These are phyloP conservation scores for Pseudoturritis turrita DNA, from an alignment of 345 rosid genomes.

Conservation along the genomic window DNA sequence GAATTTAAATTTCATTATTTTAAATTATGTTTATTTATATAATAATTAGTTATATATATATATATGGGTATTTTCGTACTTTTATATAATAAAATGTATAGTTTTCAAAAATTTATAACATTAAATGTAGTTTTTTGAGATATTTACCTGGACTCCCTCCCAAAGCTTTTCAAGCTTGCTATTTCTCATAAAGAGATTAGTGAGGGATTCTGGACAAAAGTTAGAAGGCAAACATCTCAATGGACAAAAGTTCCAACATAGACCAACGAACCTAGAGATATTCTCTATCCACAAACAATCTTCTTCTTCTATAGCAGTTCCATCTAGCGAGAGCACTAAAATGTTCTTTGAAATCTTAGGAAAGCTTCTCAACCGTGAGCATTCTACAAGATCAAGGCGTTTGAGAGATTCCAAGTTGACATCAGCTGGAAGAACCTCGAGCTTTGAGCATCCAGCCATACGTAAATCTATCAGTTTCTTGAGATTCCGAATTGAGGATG, in stretches of 20 bases:
- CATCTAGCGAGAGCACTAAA: too few species aligned
- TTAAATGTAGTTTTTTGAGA: too few species aligned
- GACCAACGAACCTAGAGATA: background rate
- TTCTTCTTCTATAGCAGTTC: background rate
- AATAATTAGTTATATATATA: too few species aligned
- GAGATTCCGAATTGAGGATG: background rate
- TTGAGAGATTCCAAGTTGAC: background rate
- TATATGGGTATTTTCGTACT: too few species aligned
- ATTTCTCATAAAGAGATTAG: background rate
- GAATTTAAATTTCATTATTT: too few species aligned
- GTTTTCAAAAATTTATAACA: too few species aligned
- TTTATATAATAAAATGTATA: too few species aligned
- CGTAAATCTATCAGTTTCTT: background rate
- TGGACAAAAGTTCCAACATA: background rate
- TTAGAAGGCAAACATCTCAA: background rate
- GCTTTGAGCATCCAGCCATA: background rate
- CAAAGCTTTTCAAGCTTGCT: slow-evolving; percentile 1
- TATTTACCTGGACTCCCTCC: background rate
- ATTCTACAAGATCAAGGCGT: background rate
- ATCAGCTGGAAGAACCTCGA: background rate
- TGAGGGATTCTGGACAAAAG: background rate
- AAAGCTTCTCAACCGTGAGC: background rate
- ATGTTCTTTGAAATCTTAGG: background rate
- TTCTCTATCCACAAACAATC: background rate
- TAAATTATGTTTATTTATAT: too few species aligned